Percentiles rank a stretch among this genome's conserved stretches.
phyloP scores from a whole-genome alignment of 2,329 filamentous ascomycete genomes.

The Aspergillus versicolor region DNA sequence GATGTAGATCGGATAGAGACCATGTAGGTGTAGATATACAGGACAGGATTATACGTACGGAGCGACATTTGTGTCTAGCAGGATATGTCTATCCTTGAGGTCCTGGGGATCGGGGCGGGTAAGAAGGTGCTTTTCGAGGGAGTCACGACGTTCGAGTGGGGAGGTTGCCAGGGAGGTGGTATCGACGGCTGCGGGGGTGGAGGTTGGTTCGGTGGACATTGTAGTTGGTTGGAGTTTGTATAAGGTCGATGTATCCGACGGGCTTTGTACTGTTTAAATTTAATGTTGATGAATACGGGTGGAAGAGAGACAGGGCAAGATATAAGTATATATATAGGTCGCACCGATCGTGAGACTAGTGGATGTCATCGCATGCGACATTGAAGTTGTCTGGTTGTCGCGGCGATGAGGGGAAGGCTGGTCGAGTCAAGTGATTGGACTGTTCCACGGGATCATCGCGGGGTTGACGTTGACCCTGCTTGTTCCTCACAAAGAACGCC shows the following conservation, averaged over 20 bases:
- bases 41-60: conserved; percentile 50
- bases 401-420: conserved; percentile 11
- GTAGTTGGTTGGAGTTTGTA: not conserved
- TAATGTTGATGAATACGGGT: not conserved
- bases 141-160: conserved; percentile 60
- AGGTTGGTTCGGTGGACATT: conserved; percentile 10
- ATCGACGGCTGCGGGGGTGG: conserved; percentile 44
- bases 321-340: not conserved
- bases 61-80: conserved; percentile 66
- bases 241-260: not conserved
- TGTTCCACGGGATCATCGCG: conserved; percentile 20
- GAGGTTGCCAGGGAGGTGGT: conserved; percentile 55
- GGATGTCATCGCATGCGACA: not conserved
- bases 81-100: conserved; percentile 66
- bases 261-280: not conserved
- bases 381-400: conserved; percentile 4
- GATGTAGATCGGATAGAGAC: no score
- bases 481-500: not conserved
- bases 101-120: conserved; percentile 67
- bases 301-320: not conserved
- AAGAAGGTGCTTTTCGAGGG: conserved; percentile 69
- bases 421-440: conserved; percentile 16
- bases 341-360: not conserved
- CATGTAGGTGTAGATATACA: not conserved
- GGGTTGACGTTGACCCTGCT: conserved; percentile 4